Evolutionary conservation across 2,329 filamentous ascomycete genomes (phyloP), one percentile per base, ranked within the genome.

Genomic region (Pseudocercospora eumusae): DNA sequence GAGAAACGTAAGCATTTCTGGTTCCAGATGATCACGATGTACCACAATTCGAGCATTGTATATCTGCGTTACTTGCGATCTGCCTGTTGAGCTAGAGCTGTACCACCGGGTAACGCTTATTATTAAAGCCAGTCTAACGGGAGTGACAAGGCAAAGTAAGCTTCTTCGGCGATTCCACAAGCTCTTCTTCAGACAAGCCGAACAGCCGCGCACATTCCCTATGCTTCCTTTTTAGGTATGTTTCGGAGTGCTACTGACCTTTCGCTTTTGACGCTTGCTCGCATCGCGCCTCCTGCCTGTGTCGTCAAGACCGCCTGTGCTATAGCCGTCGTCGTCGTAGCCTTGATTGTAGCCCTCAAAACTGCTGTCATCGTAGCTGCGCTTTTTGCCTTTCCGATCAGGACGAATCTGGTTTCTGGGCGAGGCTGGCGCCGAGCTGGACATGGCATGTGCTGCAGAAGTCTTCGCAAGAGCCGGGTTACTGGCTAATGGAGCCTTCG

Each of bases 301-400:
- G 59, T 88, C 86, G 68, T 90, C 88, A 68, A 86, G 86, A 67
- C 90, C 89, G 61, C 86, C 88, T 21, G 88, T 90, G 21, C 88
- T 90, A 71, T 91, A 86, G 60, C 82, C 85, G 64, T 89, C 88
- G 65, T 92, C 89, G 9, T 83, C 83, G 68, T 82, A 91, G 33
- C 87, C 87, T 68, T 92, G 88, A 49, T 85, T 84, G 70, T 92
- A 92, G 45, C 90, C 89, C 70, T 89, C 86, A 71, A 85, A 93
- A 70, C 87, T 90, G 69, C 82, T 84, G 66, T 93, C 90, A 42
- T 88, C 86, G 72, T 92, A 93, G 65, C 87, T 85, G 53, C 90
- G 84, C 81, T 92, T 92, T 79, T 89, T 91, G 64, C 85, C 82
- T 59, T 82, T 80, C 53, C 90, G 83, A 68, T 88, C 86, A 33